These are phyloP conservation scores for Collybiopsis luxurians DNA, from an alignment of 768 basidiomycete species.

Conservation along the genomic window DNA sequence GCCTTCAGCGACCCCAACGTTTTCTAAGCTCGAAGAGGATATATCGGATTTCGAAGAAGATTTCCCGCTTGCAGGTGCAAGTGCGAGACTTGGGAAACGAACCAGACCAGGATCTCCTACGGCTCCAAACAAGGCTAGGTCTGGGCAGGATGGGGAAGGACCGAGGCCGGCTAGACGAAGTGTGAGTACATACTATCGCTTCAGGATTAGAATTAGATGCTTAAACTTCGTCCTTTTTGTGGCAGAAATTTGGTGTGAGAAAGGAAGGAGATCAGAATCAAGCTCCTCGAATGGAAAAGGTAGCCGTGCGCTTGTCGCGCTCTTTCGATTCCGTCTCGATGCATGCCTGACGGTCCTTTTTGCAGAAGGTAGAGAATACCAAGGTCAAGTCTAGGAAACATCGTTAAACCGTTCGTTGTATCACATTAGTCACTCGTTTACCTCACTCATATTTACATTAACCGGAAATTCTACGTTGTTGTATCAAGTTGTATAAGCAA, in stretches of 20 bases:
- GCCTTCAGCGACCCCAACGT: neutral
- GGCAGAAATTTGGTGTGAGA: neutral
- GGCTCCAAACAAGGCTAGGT: neutral
- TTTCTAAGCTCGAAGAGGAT: constrained; percentile 6
- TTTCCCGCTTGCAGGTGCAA: neutral
- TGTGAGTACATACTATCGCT: neutral
- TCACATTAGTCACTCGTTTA: too few relatives aligned
- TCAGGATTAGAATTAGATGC: neutral
- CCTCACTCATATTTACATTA: too few relatives aligned
- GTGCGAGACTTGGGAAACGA: constrained; percentile 1
- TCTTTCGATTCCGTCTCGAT: neutral
- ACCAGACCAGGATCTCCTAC: neutral
- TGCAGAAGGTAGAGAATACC: neutral
- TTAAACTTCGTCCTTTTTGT: neutral
- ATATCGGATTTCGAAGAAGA: constrained; percentile 8
- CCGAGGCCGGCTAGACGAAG: neutral
- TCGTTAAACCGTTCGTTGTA: neutral
- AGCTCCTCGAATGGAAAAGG: neutral
- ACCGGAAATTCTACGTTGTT: too few relatives aligned
- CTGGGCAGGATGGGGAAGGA: neutral
- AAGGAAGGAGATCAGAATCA: neutral
- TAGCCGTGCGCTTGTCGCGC: neutral
- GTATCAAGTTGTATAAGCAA: too few relatives aligned
- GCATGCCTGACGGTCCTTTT: too few relatives aligned
- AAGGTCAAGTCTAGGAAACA: neutral